Evolutionary conservation across 768 basidiomycete species (phyloP).

Genomic region (Thelephora aurantiotincta): DNA sequence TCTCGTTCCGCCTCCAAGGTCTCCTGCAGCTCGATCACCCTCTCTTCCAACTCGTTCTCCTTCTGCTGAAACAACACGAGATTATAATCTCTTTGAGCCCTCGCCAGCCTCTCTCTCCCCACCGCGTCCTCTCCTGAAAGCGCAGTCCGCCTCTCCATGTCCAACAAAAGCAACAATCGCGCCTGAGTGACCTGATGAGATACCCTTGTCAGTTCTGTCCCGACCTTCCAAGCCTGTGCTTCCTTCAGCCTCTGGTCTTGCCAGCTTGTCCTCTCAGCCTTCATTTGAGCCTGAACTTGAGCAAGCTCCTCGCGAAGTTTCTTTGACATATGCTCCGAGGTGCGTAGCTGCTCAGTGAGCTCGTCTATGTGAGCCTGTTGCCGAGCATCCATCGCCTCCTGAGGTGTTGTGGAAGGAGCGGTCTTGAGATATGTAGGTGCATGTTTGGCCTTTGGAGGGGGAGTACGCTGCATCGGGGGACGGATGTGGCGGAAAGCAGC

Average conservation of each 20-base stretch:
- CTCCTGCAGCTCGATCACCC: conserved; percentile 38
- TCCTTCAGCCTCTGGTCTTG: neutral
- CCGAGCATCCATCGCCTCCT: conserved; percentile 38
- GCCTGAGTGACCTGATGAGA: conserved; percentile 55
- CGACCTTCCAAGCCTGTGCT: conserved; percentile 37
- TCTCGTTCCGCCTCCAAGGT: conserved; percentile 22
- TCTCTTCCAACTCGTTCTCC: conserved; percentile 45
- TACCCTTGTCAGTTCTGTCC: conserved; percentile 46
- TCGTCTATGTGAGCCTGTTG: conserved; percentile 61
- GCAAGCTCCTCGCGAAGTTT: conserved; percentile 36
- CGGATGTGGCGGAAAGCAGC: too few relatives aligned
- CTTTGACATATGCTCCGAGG: conserved; percentile 45
- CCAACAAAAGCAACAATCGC: conserved; percentile 35
- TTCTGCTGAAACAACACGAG: conserved; percentile 53
- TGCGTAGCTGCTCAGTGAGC: conserved; percentile 53
- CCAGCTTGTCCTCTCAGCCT: conserved; percentile 26
- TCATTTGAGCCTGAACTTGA: conserved; percentile 34
- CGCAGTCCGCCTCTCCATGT: conserved; percentile 35
- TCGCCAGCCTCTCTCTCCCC: conserved; percentile 42
- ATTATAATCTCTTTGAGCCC: conserved; percentile 50
- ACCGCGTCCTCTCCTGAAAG: conserved; percentile 39
- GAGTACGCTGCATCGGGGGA: neutral
- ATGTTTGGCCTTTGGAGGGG: neutral
- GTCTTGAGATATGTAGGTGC: conserved; percentile 9
- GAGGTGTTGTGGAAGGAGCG: conserved; percentile 16